Evolutionary conservation across 768 basidiomycete genomes (phyloP).

Genomic region (Omphalotus guepiniiformis): DNA sequence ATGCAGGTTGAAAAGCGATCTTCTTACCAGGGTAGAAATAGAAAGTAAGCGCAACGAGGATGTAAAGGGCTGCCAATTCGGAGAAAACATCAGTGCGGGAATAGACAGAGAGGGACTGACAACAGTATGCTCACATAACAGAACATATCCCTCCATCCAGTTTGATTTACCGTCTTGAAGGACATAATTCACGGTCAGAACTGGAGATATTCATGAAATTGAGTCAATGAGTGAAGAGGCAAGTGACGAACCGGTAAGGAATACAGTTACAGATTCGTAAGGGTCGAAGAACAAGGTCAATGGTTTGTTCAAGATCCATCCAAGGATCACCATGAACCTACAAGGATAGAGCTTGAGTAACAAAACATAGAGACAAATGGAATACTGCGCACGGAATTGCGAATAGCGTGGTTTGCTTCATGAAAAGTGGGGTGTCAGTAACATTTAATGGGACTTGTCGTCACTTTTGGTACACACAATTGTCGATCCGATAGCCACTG

Average conservation of each 20-base stretch:
- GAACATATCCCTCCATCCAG: constrained; percentile 74
- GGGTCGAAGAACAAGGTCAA: constrained; percentile 83
- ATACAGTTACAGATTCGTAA: constrained; percentile 70
- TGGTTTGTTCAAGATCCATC: constrained; percentile 80
- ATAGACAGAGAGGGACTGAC: not conserved
- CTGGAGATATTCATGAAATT: constrained; percentile 27
- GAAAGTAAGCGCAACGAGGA: constrained; percentile 67
- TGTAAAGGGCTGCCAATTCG: constrained; percentile 57
- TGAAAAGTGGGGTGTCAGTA: not conserved
- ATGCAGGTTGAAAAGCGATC: too few species aligned
- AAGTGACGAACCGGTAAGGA: constrained; percentile 35
- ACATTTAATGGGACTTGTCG: too few species aligned
- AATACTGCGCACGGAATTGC: constrained; percentile 72
- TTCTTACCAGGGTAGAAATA: constrained; percentile 50
- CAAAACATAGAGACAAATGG: too few species aligned
- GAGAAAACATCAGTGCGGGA: not conserved
- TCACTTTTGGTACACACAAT: constrained; percentile 39
- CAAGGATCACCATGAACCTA: constrained; percentile 71
- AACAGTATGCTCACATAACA: constrained; percentile 61
- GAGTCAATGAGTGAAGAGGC: not conserved
- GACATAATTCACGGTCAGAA: constrained; percentile 81
- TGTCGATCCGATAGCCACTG: constrained; percentile 85
- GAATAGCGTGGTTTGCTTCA: constrained; percentile 83
- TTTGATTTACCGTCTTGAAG: constrained; percentile 83
- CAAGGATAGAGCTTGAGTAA: too few species aligned